A percentile compares a stretch with the other conserved stretches of the same genome.
Conservation (phyloP, 2,329 filamentous ascomycete species). For the Aspergillus candidus region DNA sequence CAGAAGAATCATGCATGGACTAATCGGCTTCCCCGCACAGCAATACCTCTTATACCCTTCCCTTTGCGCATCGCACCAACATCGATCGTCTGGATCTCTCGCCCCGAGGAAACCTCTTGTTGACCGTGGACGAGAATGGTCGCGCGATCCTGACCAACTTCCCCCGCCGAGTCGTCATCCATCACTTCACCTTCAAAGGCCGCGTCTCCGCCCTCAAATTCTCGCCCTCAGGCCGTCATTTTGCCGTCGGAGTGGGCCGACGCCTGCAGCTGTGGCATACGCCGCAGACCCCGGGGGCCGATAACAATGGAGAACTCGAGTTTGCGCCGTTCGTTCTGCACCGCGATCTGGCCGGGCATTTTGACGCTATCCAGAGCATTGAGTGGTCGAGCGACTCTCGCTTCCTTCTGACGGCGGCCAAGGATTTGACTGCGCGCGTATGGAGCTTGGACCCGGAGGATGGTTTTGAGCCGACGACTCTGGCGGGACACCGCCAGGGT, state of each 20-base stretch:
- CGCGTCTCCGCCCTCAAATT: conserved; percentile 79
- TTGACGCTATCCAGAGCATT: conserved; percentile 76
- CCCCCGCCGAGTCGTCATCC: conserved; percentile 74
- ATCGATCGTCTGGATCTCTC: conserved; percentile 83
- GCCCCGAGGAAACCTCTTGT: conserved; percentile 82
- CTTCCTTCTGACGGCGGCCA: conserved; percentile 88
- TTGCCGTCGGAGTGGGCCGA: conserved; percentile 80
- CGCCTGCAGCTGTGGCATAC: conserved; percentile 95
- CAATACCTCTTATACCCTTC: conserved; percentile 50
- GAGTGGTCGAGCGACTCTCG: conserved; percentile 95
- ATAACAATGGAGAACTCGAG: conserved; percentile 73
- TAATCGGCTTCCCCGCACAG: conserved; percentile 17
- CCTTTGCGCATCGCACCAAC: conserved; percentile 83
- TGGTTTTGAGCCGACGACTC: conserved; percentile 79
- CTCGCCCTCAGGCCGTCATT: conserved; percentile 83
- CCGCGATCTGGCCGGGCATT: conserved; percentile 79
- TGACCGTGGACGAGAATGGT: conserved; percentile 91
- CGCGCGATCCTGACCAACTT: conserved; percentile 91
- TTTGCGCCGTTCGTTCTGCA: conserved; percentile 93
- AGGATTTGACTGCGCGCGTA: conserved; percentile 86
- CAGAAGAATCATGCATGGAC: background rate
- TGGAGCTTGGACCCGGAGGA: conserved; percentile 88
- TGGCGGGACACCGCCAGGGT: conserved; percentile 84
- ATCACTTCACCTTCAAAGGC: conserved; percentile 93
- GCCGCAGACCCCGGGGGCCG: conserved; percentile 77